Conservation (phyloP, 2,329 filamentous ascomycete species). For the Nemania serpens region DNA sequence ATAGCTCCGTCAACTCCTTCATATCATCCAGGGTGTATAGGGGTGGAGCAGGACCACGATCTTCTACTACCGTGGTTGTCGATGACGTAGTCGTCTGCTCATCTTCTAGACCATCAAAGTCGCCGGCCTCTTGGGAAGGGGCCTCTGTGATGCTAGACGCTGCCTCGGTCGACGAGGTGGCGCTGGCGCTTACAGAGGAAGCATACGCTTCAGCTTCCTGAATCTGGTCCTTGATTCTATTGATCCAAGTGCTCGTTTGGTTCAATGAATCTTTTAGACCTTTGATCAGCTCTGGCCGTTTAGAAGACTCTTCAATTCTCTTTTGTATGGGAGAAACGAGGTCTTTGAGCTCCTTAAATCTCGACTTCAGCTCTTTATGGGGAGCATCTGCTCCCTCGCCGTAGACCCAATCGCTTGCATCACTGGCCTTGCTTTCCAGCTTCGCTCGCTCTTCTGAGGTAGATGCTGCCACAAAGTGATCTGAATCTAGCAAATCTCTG, state of each 20-base stretch:
- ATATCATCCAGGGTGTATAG: constrained; percentile 77
- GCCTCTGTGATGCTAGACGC: constrained; percentile 52
- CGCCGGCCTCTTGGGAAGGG: constrained; percentile 51
- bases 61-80: constrained; percentile 52
- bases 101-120: constrained; percentile 80
- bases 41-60: constrained; percentile 62
- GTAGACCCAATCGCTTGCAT: constrained; percentile 88
- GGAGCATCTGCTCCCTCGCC: constrained; percentile 78
- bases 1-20: constrained; percentile 63
- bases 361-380: constrained; percentile 74
- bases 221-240: constrained; percentile 72
- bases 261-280: constrained; percentile 72
- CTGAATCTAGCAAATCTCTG: constrained; percentile 79
- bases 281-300: constrained; percentile 72
- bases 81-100: constrained; percentile 52
- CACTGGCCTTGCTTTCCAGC: constrained; percentile 70
- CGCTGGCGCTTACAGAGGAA: constrained; percentile 56
- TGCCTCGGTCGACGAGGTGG: constrained; percentile 48
- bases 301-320: constrained; percentile 72
- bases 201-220: constrained; percentile 67
- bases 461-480: constrained; percentile 73
- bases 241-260: constrained; percentile 71
- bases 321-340: constrained; percentile 78
- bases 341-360: constrained; percentile 75
- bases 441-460: constrained; percentile 68